Evolutionary conservation across 2,329 filamentous ascomycete genomes (phyloP), one percentile per base, ranked within the genome.

Genomic region (Penicillium sp.): DNA sequence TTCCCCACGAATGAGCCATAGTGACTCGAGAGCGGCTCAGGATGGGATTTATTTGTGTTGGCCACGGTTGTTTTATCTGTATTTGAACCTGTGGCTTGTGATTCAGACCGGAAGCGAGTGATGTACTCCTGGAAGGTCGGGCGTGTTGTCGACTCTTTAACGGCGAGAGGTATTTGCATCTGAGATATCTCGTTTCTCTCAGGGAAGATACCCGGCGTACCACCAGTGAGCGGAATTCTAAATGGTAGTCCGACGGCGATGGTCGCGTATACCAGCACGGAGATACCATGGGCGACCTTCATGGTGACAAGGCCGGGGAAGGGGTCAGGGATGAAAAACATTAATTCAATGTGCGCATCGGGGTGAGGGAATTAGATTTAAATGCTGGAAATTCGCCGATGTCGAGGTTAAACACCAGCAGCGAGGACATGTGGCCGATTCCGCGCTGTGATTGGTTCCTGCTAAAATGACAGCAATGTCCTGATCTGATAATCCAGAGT

Each of bases 1-100:
- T 40, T 42, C 13, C 37, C 40, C 35, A 50, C 29, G 26, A 51
- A 46, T 5, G 46, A 24, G 8, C 51, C 49, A 16, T 54, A 54
- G 6, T 38, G 37, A 6, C 38, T 39, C 5, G 31, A 29, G 11
- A 23, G 14, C 2, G 36, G 32, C 6, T 37, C n/a, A 27, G 28
- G n/a, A 5, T 27, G 7, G 0, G 16, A 14, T 13, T n/a, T 40
- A 1, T 3, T 26, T 29, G 35, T 22, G 11, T 14, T 31, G n/a
- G 14, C 27, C 6, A 26, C n/a, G 31, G 26, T 18, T 28, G 28
- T 26, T 29, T 31, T 23, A 7, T 6, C 16, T 14, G 18, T 18
- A n/a, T 23, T 13, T 13, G 34, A n/a, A 23, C 2, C n/a, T 2
- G 22, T 11, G 6, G 36, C 10, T 20, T 37, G 20, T 28, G 39